Conservation (phyloP, 2,329 filamentous ascomycete species). For the Fusarium ramigenum region DNA sequence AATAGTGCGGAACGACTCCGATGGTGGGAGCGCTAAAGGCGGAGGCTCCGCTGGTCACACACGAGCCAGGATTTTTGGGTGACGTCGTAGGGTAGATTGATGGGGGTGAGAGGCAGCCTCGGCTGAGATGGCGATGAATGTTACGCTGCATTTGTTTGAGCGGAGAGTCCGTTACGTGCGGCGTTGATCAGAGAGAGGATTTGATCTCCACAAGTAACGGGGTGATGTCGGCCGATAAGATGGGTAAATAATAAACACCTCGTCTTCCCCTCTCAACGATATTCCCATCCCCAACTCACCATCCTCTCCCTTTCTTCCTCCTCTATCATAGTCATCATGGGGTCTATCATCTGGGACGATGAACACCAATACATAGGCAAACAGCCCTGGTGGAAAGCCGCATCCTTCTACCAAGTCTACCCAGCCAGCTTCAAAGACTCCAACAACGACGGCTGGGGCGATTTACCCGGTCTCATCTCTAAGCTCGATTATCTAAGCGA, state of each 20-base stretch:
- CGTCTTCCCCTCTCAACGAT: constrained; percentile 1
- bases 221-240: background rate
- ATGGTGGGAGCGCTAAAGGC: background rate
- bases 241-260: constrained; percentile 5
- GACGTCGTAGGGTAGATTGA: background rate
- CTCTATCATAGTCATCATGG: constrained; percentile 40
- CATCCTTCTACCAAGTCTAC: constrained; percentile 63
- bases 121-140: background rate
- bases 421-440: constrained; percentile 68
- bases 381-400: constrained; percentile 58
- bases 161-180: constrained; percentile 1
- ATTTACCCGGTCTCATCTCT: constrained; percentile 71
- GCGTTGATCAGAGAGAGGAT: background rate
- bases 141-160: background rate
- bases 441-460: constrained; percentile 70
- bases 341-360: constrained; percentile 46
- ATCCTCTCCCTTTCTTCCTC: background rate
- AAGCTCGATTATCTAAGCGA: constrained; percentile 71
- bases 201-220: constrained; percentile 9
- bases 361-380: constrained; percentile 47
- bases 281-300: no score
- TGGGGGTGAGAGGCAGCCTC: background rate
- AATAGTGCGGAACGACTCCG: constrained; percentile 13
- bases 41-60: constrained; percentile 24
- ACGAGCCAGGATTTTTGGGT: background rate